These are phyloP conservation scores for Acer yangbiense DNA, from an alignment of 345 rosid species.

Conservation along the genomic window DNA sequence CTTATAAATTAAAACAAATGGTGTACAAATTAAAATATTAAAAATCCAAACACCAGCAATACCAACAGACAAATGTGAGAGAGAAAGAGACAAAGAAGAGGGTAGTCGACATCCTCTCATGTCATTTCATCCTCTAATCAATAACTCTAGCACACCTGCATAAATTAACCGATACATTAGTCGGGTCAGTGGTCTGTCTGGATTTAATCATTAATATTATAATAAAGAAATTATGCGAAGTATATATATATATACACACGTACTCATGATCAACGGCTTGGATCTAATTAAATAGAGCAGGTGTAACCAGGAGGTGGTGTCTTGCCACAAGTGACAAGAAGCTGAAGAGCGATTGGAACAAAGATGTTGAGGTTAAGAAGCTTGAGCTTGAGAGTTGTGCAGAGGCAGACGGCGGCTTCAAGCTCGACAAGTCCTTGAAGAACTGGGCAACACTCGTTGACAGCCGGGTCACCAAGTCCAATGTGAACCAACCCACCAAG, in stretches of 20 bases:
- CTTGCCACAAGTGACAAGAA: constrained; percentile 91
- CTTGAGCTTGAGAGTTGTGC: constrained; percentile 88
- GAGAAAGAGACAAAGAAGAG: neutral
- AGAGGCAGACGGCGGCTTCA: constrained; percentile 90
- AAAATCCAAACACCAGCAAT: constrained; percentile 22
- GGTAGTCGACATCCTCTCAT: constrained; percentile 57
- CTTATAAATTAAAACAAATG: constrained; percentile 27
- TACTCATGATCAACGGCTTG: constrained; percentile 16
- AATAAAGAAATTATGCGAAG: neutral
- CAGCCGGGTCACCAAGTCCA: constrained; percentile 74
- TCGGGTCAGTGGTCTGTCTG: too few species aligned
- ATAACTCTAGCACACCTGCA: constrained; percentile 40
- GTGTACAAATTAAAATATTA: constrained; percentile 25
- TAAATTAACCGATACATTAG: too few species aligned
- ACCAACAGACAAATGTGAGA: neutral
- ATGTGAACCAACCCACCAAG: constrained; percentile 87
- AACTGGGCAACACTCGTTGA: constrained; percentile 82
- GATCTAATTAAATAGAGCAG: constrained; percentile 59
- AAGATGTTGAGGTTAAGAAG: constrained; percentile 78
- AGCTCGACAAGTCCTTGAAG: constrained; percentile 73
- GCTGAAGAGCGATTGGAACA: constrained; percentile 94
- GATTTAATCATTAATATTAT: too few species aligned
- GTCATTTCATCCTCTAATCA: constrained; percentile 38
- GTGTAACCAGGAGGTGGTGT: constrained; percentile 97
- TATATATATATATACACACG: neutral